Evolutionary conservation across 768 basidiomycete species (phyloP), one percentile per base, ranked within the genome.

Genomic region (Agaricus subrufescens): DNA sequence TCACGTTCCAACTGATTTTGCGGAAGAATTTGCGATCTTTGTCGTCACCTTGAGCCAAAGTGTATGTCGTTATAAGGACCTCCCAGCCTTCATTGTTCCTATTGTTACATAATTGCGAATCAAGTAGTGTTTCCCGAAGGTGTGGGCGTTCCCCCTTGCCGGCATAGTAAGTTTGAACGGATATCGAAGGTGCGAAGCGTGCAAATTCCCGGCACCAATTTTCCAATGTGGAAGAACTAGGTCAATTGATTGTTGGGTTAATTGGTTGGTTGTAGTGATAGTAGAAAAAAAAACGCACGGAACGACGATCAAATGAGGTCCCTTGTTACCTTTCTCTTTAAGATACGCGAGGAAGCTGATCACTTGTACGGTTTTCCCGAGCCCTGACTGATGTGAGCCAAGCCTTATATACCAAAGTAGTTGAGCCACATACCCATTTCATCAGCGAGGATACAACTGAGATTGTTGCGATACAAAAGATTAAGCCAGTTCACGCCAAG

Each of bases 201-300:
- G 85, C 82, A 66, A 99, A 98, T 71, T 99, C 97, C 61, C 97
- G 83, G 69, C 93, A 90, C 97, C 97, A 99, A 65, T 99, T 99
- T 70, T 99, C 97, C 26, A 98, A 75, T 0, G 95, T 98, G 3
- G 96, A 98, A 3, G 96, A 93, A 30, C 93, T 95, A 59, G 54
- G 10, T 42, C 6, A 40, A 51, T 43, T 26, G 34, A 34, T 34
- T 2, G 11, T 7, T 2, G 34, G 34, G 34, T 34, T 34, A 34
- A 11, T 11, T 11, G 34, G 7, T 34, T 34, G 34, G 34, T 34
- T 34, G 8, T 6, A 11, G 34, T 7, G 11, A 54, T 27, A 9
- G 44, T 19, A 44, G 2, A 23, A 45, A 40, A 30, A 26, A 29
- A 10, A 40, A 84, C 94, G 62, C 73, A 98, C 87, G 97, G 97